Conservation (phyloP, 1,284 basidiomycete species). For the Takashimella koratensis region DNA sequence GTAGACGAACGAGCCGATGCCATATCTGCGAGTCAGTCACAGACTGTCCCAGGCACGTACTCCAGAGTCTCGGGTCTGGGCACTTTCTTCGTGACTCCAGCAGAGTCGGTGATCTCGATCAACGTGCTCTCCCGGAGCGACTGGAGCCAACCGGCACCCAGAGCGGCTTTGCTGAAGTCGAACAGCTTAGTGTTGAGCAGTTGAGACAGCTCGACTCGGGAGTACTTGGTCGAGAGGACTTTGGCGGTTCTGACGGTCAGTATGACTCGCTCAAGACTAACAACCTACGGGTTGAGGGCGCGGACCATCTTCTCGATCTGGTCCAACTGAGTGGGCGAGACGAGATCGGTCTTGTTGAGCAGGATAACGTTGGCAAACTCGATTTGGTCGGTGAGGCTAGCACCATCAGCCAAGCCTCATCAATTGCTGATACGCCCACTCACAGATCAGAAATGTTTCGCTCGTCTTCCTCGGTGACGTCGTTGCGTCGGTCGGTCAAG, state of each 20-base stretch:
- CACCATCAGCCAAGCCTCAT: slow-evolving; percentile 1
- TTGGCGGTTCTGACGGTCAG: slow-evolving; percentile 26
- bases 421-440: slow-evolving; percentile 1
- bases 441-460: slow-evolving; percentile 51
- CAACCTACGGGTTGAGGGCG: slow-evolving; percentile 49
- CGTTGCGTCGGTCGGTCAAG: slow-evolving; percentile 47
- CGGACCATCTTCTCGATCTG: slow-evolving; percentile 52
- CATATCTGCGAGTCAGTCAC: slow-evolving; percentile 37
- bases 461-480: slow-evolving; percentile 51
- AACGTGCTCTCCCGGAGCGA: slow-evolving; percentile 44
- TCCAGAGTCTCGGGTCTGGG: slow-evolving; percentile 52
- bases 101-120: slow-evolving; percentile 20
- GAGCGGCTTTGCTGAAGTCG: slow-evolving; percentile 49
- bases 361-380: slow-evolving; percentile 81
- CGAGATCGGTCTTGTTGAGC: slow-evolving; percentile 84
- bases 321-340: slow-evolving; percentile 46
- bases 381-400: slow-evolving; percentile 61
- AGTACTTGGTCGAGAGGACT: slow-evolving; percentile 41
- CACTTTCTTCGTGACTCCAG: slow-evolving; percentile 28
- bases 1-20: slow-evolving; percentile 47
- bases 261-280: not conserved
- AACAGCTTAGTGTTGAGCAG: slow-evolving; percentile 47
- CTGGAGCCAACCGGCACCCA: slow-evolving; percentile 52
- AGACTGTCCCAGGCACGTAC: slow-evolving; percentile 12
- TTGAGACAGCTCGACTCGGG: slow-evolving; percentile 44